Base-by-base conservation (phyloP, 2,329 filamentous ascomycete genomes). In the Penicillium oxalicum region DNA sequence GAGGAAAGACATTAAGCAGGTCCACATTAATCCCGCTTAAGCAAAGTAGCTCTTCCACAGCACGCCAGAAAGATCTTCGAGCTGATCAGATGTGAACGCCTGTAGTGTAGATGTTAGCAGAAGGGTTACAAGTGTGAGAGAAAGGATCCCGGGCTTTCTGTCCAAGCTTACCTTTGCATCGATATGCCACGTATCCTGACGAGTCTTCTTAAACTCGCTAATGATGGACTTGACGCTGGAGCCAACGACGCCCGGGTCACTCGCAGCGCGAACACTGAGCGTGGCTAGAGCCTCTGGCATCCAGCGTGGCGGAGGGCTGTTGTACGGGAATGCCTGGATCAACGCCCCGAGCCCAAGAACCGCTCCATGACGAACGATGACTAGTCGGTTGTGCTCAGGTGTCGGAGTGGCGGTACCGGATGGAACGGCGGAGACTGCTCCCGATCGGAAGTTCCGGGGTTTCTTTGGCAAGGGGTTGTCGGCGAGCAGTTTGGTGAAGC, bases 21-120 rank as follows among this genome's bases (percentile, higher is more conserved):
- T 18, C 18, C 18, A 18, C 18, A 18, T 18, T 18, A 18, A 18
- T 18, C 18, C 18, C 18, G 18, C 36, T 39, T 74, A 95, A 36
- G 91, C 94, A 75, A 98, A 98, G 68, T 98, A 98, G 70, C 91
- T 97, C 84, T 98, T 98, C 93, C 93, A 98, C 45, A 98, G 75
- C 41, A 98, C 94, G 45, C 93, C 93, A 62, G 96, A 91, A 50
- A 98, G 70, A 65, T 97, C 91, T 69, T 97, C 93, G 9, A 98
- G 76, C 64, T 98, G 91, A 60, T 97, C 93, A 28, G 86, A 74
- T 26, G 90, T 90, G 66, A 98, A 98, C 51, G 80, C 82, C 82
- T 89, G 81, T 87, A 55, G 51, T 44, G 44, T 49, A 48, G 54
- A 47, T 9, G 27, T 46, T 40, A 3, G 54, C 65, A 41, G 2